Evolutionary conservation across 2,329 filamentous ascomycete genomes (phyloP), one percentile per base, ranked within the genome.

Genomic region (Paecilomyces dactylethromorphus): DNA sequence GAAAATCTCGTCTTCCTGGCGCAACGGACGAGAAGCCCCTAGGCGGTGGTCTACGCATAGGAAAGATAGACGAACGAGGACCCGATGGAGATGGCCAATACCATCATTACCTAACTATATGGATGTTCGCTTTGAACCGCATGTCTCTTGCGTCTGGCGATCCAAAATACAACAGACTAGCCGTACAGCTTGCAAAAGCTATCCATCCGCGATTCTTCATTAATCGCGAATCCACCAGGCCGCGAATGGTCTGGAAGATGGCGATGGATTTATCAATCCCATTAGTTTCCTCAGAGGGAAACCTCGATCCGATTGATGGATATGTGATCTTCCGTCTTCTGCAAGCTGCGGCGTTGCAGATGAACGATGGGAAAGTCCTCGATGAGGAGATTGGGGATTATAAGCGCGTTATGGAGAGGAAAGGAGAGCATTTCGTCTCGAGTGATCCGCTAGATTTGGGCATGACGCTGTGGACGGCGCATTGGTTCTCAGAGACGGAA

Each of bases 51-150:
- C 68, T 87, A 39, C 76, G 84, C 0, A 86, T 86, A 59, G 84
- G 84, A 26, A 86, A 86, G 66, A 61, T 76, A 12, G 72, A 79
- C 2, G 81, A 74, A 12, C 57, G 61, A 0, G 83, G 83, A 0
- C 66, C 72, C 1, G 82, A 86, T 56, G 75, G 78, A 7, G 84
- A 86, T 66, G 83, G 84, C 2, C 84, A 86, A 66, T 86, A 86
- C 60, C 82, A 85, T 63, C 84, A 86, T 64, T 86, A 86, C 62
- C 72, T 86, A 21, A 85, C 82, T 0, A 65, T 85, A 4, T 87
- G 84, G 84, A 85, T 86, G 82, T 85, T 85, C 66, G 82, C 83
- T 1, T 74, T 86, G 3, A 84, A 84, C 64, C 74, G 84, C 1
- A 71, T 84, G 49, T 74, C 80, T 0, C 60, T 79, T 35, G 82